Evolutionary conservation across 441 rosid species (phyloP).

Genomic region (Populus tomentosa): DNA sequence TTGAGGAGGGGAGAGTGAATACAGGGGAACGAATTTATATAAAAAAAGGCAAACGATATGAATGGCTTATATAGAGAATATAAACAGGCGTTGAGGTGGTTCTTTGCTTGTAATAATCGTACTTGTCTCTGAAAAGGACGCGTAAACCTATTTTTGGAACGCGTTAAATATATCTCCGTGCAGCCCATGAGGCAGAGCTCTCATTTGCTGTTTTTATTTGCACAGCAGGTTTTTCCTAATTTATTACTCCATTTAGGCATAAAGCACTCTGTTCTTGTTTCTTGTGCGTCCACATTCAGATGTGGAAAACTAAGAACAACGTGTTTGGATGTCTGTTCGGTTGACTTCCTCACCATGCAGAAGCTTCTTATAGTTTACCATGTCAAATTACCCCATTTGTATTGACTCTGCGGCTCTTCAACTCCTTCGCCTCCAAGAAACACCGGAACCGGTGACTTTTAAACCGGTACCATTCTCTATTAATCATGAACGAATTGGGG

Average conservation of each 20-base stretch:
- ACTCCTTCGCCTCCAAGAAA: not conserved
- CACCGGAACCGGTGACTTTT: not conserved
- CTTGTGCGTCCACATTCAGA: too few species aligned
- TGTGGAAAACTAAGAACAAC: not conserved
- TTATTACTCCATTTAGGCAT: too few species aligned
- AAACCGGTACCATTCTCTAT: too few species aligned
- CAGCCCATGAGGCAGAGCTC: not conserved
- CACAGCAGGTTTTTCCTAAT: too few species aligned
- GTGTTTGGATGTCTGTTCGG: slow-evolving; percentile 8
- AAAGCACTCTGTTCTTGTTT: too few species aligned
- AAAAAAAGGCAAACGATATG: not conserved
- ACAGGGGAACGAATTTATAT: not conserved
- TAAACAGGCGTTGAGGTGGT: not conserved
- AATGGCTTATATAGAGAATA: not conserved
- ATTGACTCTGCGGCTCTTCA: not conserved
- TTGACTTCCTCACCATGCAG: not conserved
- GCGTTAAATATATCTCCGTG: slow-evolving; percentile 6
- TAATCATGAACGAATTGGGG: too few species aligned
- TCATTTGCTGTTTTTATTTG: too few species aligned
- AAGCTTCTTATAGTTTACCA: not conserved
- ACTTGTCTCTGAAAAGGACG: not conserved
- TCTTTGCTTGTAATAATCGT: not conserved
- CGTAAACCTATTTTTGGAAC: slow-evolving; percentile 13
- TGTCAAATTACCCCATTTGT: not conserved
- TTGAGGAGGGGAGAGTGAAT: not conserved